phyloP scores from a whole-genome alignment of 192 early-diverging fungal species.

The Backusella morwellensis region DNA sequence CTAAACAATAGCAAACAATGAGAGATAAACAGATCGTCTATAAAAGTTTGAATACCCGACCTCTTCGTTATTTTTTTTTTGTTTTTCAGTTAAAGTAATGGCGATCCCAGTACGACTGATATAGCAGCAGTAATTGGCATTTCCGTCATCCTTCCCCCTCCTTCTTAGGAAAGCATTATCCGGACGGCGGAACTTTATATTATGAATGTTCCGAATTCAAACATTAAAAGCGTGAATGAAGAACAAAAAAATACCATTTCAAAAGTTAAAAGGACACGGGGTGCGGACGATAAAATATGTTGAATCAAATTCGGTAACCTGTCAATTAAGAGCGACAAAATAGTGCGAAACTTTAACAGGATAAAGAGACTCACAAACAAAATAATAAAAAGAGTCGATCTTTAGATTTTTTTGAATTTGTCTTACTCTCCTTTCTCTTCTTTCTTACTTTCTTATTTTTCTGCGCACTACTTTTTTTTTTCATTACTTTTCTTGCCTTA shows the following conservation, averaged over 20 bases:
- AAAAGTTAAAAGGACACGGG: not conserved
- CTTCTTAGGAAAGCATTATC: not conserved
- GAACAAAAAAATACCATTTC: constrained; percentile 1
- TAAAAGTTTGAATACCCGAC: not conserved
- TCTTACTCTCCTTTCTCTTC: constrained; percentile 6
- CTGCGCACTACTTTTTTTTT: not conserved
- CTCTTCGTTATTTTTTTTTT: not conserved
- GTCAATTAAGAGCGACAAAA: constrained; percentile 16
- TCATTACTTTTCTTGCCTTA: not conserved
- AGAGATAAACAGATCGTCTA: not conserved
- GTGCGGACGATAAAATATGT: not conserved
- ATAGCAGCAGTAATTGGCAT: not conserved
- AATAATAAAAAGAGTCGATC: constrained; percentile 6
- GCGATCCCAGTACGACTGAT: not conserved
- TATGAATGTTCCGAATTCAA: not conserved
- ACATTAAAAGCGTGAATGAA: not conserved
- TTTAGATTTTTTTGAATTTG: not conserved
- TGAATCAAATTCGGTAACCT: constrained; percentile 15
- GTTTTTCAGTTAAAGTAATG: not conserved
- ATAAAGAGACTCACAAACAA: not conserved
- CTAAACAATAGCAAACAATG: not conserved
- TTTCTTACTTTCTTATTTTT: not conserved
- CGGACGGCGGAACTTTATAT: not conserved
- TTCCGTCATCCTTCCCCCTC: not conserved
- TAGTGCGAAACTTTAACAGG: constrained; percentile 5